These are phyloP conservation scores for Salix brachista DNA, from an alignment of 345 rosid species.

Conservation along the genomic window DNA sequence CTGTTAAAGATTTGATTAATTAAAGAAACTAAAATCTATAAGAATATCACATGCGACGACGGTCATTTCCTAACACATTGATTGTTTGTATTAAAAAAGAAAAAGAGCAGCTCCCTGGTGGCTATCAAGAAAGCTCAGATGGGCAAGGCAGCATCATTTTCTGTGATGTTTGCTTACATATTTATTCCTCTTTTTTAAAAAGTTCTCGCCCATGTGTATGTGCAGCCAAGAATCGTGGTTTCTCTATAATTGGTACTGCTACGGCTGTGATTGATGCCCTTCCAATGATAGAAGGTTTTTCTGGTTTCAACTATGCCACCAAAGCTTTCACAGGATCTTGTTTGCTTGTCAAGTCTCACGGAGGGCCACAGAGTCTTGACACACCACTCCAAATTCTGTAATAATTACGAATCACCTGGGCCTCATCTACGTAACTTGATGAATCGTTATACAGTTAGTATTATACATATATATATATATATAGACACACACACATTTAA, in stretches of 20 bases:
- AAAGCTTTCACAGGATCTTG: slow-evolving; percentile 13
- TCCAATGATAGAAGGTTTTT: slow-evolving; percentile 15
- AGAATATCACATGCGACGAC: slow-evolving; percentile 21
- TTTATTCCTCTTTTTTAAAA: slow-evolving; percentile 13
- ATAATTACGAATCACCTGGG: background rate
- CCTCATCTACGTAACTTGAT: background rate
- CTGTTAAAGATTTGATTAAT: slow-evolving; percentile 13
- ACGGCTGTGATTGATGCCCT: slow-evolving; percentile 37
- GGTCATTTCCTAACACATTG: slow-evolving; percentile 21
- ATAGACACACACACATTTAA: too few species aligned
- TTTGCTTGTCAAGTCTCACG: slow-evolving; percentile 24
- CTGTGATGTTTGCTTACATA: slow-evolving; percentile 15
- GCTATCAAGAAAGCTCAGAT: slow-evolving; percentile 19
- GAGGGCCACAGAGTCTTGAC: slow-evolving; percentile 24
- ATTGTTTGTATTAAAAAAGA: background rate
- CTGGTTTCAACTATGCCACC: slow-evolving; percentile 23
- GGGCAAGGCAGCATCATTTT: slow-evolving; percentile 36
- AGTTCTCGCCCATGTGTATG: slow-evolving; percentile 23
- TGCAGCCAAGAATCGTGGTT: slow-evolving; percentile 39
- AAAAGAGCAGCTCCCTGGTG: slow-evolving; percentile 4
- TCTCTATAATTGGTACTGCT: slow-evolving; percentile 33
- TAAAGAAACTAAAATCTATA: background rate
- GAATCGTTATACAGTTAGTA: too few species aligned
- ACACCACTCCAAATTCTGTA: slow-evolving; percentile 6
- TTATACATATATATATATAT: too few species aligned